phyloP scores from a whole-genome alignment of 345 rosid species.

The Triadica sebifera region DNA sequence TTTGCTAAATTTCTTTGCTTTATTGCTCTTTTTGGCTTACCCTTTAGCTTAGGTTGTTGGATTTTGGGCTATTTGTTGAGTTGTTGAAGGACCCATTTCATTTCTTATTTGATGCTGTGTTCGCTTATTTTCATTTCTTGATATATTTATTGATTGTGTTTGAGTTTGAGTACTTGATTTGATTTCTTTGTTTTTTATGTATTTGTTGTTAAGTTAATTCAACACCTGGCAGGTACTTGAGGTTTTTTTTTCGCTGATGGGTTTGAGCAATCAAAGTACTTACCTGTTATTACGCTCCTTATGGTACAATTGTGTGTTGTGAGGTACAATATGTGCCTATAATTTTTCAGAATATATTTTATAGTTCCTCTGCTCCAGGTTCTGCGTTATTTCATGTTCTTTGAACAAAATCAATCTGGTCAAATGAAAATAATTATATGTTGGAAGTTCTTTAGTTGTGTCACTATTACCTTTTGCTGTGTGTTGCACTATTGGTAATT shows the following conservation, averaged over 20 bases:
- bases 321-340: not conserved
- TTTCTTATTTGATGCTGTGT: not conserved
- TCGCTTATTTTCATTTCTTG: not conserved
- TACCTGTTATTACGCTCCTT: not conserved
- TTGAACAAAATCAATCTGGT: not conserved
- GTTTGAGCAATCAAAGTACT: not conserved
- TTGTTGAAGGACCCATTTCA: not conserved
- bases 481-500: conserved; percentile 2
- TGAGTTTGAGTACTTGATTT: not conserved
- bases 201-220: not conserved
- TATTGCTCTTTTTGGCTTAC: not conserved
- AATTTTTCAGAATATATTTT: not conserved
- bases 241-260: not conserved
- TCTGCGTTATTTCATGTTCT: not conserved
- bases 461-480: not conserved
- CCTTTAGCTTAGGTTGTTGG: not conserved
- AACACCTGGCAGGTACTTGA: not conserved
- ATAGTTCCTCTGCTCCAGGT: not conserved
- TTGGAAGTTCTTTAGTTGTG: not conserved
- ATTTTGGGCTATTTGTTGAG: not conserved
- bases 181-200: not conserved
- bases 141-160: not conserved
- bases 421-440: not conserved
- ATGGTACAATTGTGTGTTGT: too few relatives aligned
- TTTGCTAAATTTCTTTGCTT: not conserved